Conservation (phyloP, 495 filamentous ascomycete species). For the Talaromyces ruber region DNA sequence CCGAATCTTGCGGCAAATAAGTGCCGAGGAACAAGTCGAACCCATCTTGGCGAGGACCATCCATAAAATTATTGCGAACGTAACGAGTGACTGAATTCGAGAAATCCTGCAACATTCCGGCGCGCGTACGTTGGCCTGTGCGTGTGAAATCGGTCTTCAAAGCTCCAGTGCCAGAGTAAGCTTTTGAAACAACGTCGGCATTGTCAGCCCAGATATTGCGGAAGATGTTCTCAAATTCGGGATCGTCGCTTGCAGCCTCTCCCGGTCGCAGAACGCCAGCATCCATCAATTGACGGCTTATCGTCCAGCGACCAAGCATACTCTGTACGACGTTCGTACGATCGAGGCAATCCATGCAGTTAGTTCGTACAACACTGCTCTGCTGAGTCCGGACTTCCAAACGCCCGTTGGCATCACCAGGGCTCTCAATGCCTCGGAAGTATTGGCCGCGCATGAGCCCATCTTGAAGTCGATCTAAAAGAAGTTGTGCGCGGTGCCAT, state of each 20-base stretch:
- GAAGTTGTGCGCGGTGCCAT: slow-evolving; percentile 84
- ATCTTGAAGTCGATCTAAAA: slow-evolving; percentile 70
- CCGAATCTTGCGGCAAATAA: slow-evolving; percentile 61
- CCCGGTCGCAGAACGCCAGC: slow-evolving; percentile 64
- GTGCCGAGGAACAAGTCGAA: slow-evolving; percentile 89
- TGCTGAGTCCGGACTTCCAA: slow-evolving; percentile 74
- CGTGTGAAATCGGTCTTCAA: slow-evolving; percentile 95
- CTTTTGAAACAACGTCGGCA: slow-evolving; percentile 84
- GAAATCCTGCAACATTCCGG: slow-evolving; percentile 72
- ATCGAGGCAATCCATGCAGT: slow-evolving; percentile 99
- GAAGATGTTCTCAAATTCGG: slow-evolving; percentile 76
- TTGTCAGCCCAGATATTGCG: slow-evolving; percentile 98
- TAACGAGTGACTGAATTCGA: slow-evolving; percentile 80
- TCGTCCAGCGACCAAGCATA: slow-evolving; percentile 79
- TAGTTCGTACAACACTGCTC: slow-evolving; percentile 83
- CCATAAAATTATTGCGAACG: slow-evolving; percentile 81
- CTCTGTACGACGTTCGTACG: slow-evolving; percentile 96
- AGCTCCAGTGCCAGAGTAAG: slow-evolving; percentile 91
- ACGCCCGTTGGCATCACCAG: slow-evolving; percentile 56
- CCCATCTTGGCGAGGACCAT: slow-evolving; percentile 88
- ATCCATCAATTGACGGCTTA: slow-evolving; percentile 82
- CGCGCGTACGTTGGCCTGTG: slow-evolving; percentile 74
- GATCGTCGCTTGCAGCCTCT: slow-evolving; percentile 60
- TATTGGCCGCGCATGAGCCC: slow-evolving; percentile 71
- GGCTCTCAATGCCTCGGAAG: slow-evolving; percentile 85